Conservation (phyloP, 106 monocot genomes). For the Acorus gramineus region DNA sequence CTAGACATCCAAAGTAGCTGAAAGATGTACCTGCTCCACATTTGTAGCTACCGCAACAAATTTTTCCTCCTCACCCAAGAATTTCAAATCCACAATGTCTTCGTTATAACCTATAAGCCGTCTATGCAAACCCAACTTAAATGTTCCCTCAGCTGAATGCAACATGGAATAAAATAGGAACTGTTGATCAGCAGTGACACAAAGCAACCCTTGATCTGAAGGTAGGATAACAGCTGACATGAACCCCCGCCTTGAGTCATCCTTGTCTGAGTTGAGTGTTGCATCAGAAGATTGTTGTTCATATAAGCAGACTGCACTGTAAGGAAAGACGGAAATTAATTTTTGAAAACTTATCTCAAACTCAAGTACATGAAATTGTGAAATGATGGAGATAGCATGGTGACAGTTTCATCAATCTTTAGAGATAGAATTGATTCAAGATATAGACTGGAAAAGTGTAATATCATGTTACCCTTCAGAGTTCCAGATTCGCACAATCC, state of each 20-base stretch:
- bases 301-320: constrained; percentile 59
- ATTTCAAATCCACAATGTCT: constrained; percentile 88
- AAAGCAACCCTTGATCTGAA: constrained; percentile 55
- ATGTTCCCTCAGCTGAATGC: constrained; percentile 33
- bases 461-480: constrained; percentile 29
- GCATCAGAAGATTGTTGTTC: constrained; percentile 76
- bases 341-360: neutral
- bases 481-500: constrained; percentile 76
- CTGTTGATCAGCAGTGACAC: constrained; percentile 85
- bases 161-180: constrained; percentile 63
- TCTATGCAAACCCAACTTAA: constrained; percentile 50
- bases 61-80: constrained; percentile 80
- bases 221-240: constrained; percentile 58
- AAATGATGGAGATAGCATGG: too few species aligned
- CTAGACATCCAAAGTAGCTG: neutral
- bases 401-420: too few species aligned
- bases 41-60: constrained; percentile 92
- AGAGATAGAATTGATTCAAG: too few species aligned
- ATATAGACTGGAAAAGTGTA: too few species aligned
- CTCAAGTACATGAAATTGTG: neutral
- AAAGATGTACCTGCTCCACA: constrained; percentile 64
- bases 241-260: constrained; percentile 65
- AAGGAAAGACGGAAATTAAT: constrained; percentile 8
- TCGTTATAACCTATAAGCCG: constrained; percentile 87
- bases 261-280: constrained; percentile 37